Conservation (phyloP, 768 basidiomycete species). For the Krasilnikovozyma curviuscula region DNA sequence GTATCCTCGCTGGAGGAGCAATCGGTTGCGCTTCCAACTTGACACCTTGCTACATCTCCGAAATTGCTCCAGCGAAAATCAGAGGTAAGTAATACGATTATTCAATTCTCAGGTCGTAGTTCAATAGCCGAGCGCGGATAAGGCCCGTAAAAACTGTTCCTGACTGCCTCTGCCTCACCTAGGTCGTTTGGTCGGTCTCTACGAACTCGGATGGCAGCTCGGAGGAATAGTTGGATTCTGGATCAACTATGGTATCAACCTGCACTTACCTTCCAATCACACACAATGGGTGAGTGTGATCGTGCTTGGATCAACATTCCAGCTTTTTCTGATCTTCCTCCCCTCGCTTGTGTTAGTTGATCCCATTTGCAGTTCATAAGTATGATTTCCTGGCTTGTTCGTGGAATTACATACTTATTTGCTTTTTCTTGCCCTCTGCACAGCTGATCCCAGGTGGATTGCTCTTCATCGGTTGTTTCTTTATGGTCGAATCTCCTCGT, state of each 20-base stretch:
- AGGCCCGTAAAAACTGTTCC: no score
- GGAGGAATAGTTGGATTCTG: slow-evolving; percentile 30
- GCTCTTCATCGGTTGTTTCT: slow-evolving; percentile 20
- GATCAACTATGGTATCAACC: slow-evolving; percentile 15
- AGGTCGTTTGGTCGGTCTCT: slow-evolving; percentile 34
- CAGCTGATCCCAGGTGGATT: slow-evolving; percentile 17
- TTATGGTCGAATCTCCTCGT: slow-evolving; percentile 25
- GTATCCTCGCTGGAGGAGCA: not conserved
- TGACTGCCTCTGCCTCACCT: no score
- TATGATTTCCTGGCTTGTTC: no score
- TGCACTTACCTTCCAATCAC: slow-evolving; percentile 11
- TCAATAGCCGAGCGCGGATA: no score
- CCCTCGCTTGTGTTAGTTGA: no score
- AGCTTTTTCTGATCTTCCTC: no score
- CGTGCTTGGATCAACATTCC: no score
- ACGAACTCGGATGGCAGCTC: slow-evolving; percentile 34
- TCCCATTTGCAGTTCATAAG: slow-evolving; percentile 26
- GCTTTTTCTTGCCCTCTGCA: no score
- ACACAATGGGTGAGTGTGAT: slow-evolving; percentile 20
- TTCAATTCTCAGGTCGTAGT: no score
- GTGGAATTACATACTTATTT: no score
- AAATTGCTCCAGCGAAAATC: slow-evolving; percentile 30
- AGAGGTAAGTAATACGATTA: no score
- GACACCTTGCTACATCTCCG: slow-evolving; percentile 17
- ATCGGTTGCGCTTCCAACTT: not conserved